Evolutionary conservation across 441 rosid genomes (phyloP), one percentile per base, ranked within the genome.

Genomic region (Arabidopsis hybrid): DNA sequence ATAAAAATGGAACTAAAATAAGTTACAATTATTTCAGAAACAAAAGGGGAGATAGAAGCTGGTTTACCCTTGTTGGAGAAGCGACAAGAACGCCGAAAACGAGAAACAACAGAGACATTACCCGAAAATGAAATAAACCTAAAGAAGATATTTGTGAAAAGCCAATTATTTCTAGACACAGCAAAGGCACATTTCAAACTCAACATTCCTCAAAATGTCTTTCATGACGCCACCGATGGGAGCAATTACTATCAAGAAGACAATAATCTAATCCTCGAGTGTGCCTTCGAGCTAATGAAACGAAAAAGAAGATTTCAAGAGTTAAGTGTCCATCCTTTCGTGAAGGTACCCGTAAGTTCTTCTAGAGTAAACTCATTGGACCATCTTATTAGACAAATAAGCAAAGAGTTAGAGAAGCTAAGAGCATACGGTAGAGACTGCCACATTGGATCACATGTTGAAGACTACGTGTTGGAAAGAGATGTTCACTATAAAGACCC

Each of bases 281-380:
- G 94, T 14, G 91, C 91, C 49, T 89, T 87, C 10, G 98, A 95
- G 75, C 52, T 93, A 72, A 89, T 88, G 91, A 95, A 80, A 81
- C 82, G 97, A 65, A 89, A 83, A 70, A 97, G 97, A 6, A 83
- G 82, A 78, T 84, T 74, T 79, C 90, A 83, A 72, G 98, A 95
- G 75, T 85, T 87, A 56, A 81, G 86, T 16, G 74, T 72, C 26
- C 92, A 85, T 81, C 98, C 95, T 14, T 84, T 83, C 64, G 74
- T 82, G 74, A 82, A 78, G 67, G 74, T 66, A 68, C 60, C 81
- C 3, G 47, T 82, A 45, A 67, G 77, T 49, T 79, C 81, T 53
- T 60, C 14, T 6, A 87, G 77, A 74, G 69, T 81, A 56, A 67
- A 56, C 79, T 79, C 89, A 14, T 36, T 93, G 68, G 92, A 95